phyloP scores from a whole-genome alignment of 176 grass and related monocot genomes.

The Oryza officinalis region DNA sequence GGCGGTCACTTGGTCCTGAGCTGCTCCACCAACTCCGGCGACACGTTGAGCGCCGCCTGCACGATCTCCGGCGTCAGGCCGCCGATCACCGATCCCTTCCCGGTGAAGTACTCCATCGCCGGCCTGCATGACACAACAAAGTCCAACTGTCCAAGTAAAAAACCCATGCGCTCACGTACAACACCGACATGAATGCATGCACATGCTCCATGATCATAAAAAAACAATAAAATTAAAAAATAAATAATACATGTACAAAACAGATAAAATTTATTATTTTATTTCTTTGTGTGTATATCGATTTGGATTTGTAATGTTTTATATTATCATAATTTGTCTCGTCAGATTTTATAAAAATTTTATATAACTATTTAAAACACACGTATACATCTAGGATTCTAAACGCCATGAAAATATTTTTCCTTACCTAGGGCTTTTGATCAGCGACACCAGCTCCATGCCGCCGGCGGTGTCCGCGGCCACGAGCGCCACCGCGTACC shows the following conservation, averaged over 20 bases:
- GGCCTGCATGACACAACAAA: constrained; percentile 21
- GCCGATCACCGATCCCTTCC: constrained; percentile 16
- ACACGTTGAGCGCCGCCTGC: constrained; percentile 29
- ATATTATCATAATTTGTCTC: too few species aligned
- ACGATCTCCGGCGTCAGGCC: constrained; percentile 14
- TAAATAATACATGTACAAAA: too few species aligned
- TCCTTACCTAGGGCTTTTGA: constrained; percentile 38
- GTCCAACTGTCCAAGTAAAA: neutral
- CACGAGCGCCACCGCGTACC: constrained; percentile 6
- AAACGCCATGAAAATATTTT: too few species aligned
- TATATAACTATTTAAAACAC: too few species aligned
- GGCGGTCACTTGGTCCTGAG: neutral
- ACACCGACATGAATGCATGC: too few species aligned
- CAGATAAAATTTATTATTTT: too few species aligned
- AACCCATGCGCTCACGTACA: neutral
- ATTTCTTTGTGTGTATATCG: too few species aligned
- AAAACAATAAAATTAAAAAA: too few species aligned
- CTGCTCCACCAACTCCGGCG: constrained; percentile 37
- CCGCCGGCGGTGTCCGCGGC: constrained; percentile 21
- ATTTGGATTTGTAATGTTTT: too few species aligned
- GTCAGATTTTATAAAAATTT: too few species aligned
- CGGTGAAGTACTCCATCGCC: constrained; percentile 1
- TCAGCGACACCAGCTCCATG: constrained; percentile 43
- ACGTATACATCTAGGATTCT: too few species aligned
- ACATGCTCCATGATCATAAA: too few species aligned